Percentiles rank a stretch among this genome's conserved stretches.
phyloP scores from a whole-genome alignment of 1,284 basidiomycete genomes.

The Cronartium quercuum region DNA sequence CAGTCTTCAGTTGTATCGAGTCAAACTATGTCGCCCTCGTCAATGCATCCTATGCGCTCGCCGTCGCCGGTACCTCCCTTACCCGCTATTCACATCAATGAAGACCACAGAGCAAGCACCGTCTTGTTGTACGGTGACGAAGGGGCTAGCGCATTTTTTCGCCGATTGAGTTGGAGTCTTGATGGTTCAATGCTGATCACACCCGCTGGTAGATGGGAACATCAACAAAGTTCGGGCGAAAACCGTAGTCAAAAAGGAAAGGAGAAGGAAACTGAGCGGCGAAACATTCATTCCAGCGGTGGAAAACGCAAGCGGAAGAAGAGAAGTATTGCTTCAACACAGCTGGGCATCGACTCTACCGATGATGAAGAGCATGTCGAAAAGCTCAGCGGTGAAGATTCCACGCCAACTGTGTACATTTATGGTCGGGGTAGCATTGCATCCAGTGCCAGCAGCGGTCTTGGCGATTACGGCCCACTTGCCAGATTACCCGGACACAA shows the following conservation, averaged over 20 bases:
- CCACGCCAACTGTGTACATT: conserved; percentile 69
- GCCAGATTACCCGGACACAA: conserved; percentile 94
- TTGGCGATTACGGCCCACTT: conserved; percentile 63
- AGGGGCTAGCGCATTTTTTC: conserved; percentile 90
- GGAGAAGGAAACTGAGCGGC: conserved; percentile 44
- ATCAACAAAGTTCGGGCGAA: conserved; percentile 57
- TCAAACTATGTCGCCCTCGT: conserved; percentile 56
- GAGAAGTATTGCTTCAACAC: conserved; percentile 38
- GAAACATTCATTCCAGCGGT: conserved; percentile 47
- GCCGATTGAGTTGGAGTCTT: conserved; percentile 84
- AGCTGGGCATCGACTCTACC: conserved; percentile 38
- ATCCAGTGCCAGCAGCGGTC: conserved; percentile 1
- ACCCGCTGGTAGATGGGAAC: conserved; percentile 92
- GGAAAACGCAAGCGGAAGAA: conserved; percentile 46
- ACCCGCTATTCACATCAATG: conserved; percentile 64
- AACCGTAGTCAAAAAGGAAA: conserved; percentile 34
- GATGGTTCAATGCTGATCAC: conserved; percentile 89
- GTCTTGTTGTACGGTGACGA: conserved; percentile 83
- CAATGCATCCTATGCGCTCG: conserved; percentile 79
- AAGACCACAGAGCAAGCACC: conserved; percentile 49
- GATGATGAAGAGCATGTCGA: conserved; percentile 44
- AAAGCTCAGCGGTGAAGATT: conserved; percentile 49
- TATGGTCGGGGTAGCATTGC: conserved; percentile 92
- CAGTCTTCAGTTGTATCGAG: conserved; percentile 50
- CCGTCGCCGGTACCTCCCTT: conserved; percentile 85